These are phyloP conservation scores for Babesia gibsoni DNA, from an alignment of 169 alveolate genomes.

Conservation along the genomic window DNA sequence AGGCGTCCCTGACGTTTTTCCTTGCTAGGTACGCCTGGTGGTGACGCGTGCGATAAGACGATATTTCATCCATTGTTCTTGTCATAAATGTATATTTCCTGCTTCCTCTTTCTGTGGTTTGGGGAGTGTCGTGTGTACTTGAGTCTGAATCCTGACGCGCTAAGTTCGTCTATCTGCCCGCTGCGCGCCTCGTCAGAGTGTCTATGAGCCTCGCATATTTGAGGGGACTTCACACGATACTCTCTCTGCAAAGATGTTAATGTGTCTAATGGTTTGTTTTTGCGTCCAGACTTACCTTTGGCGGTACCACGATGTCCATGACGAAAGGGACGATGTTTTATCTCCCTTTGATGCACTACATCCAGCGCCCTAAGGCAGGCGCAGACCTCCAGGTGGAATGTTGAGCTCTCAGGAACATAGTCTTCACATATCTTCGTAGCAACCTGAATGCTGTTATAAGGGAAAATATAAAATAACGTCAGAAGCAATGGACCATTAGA, in stretches of 20 bases:
- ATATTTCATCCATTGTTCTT: slow-evolving; percentile 33
- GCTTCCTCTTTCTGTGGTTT: slow-evolving; percentile 59
- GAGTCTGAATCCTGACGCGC: slow-evolving; percentile 51
- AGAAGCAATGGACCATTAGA: not conserved
- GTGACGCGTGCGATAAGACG: slow-evolving; percentile 54
- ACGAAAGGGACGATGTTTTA: slow-evolving; percentile 73
- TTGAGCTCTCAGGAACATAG: slow-evolving; percentile 76
- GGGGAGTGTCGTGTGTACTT: slow-evolving; percentile 63
- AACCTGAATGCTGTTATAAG: not conserved
- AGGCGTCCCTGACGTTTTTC: not conserved
- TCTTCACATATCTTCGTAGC: slow-evolving; percentile 34
- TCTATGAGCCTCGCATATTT: slow-evolving; percentile 35
- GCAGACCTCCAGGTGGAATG: slow-evolving; percentile 78
- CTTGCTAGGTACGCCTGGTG: slow-evolving; percentile 60
- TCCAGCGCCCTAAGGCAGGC: slow-evolving; percentile 72
- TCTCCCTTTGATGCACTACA: slow-evolving; percentile 72
- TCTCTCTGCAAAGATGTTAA: slow-evolving; percentile 18
- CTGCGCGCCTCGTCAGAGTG: slow-evolving; percentile 52
- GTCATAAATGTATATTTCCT: slow-evolving; percentile 43
- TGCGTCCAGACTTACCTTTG: slow-evolving; percentile 35
- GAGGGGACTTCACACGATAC: slow-evolving; percentile 26
- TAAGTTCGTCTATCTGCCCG: slow-evolving; percentile 32
- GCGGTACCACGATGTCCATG: slow-evolving; percentile 75
- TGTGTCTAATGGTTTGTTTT: not conserved
- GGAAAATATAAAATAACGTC: not conserved